Conservation (phyloP, 352 stramenopile genomes). For the Pseudoperonospora humuli region DNA sequence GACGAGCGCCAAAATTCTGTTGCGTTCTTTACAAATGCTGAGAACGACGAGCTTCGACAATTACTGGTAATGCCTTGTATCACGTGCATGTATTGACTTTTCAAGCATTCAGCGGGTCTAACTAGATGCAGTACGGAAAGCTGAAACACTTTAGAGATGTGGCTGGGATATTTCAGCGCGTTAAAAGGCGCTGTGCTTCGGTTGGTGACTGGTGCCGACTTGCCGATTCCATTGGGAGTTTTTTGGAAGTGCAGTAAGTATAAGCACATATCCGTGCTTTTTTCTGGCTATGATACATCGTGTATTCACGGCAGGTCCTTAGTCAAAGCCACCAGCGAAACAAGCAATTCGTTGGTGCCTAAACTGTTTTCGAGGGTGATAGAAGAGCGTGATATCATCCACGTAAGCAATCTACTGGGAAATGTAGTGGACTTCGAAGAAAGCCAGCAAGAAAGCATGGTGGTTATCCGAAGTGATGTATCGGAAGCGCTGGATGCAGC, state of each 20-base stretch:
- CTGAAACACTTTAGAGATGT: slow-evolving; percentile 64
- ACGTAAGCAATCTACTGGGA: slow-evolving; percentile 70
- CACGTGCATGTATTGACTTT: neutral
- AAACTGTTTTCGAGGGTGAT: slow-evolving; percentile 26
- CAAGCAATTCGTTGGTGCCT: slow-evolving; percentile 18
- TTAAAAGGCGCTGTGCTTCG: slow-evolving; percentile 57
- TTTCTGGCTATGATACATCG: neutral
- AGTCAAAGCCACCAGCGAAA: slow-evolving; percentile 13
- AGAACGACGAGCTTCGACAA: slow-evolving; percentile 54
- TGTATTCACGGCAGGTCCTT: slow-evolving; percentile 14
- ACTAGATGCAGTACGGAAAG: slow-evolving; percentile 33
- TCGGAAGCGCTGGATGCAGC: slow-evolving; percentile 64
- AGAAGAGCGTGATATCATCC: slow-evolving; percentile 34
- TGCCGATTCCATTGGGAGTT: slow-evolving; percentile 47
- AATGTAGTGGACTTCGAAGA: slow-evolving; percentile 84
- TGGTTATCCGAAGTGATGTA: slow-evolving; percentile 66
- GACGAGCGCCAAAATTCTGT: slow-evolving; percentile 48
- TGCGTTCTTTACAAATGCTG: slow-evolving; percentile 41
- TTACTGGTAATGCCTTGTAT: slow-evolving; percentile 43
- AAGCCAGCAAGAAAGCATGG: slow-evolving; percentile 42
- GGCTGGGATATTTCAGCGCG: slow-evolving; percentile 46
- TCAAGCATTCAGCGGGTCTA: neutral
- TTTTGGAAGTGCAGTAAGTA: slow-evolving; percentile 50
- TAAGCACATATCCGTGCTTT: neutral
- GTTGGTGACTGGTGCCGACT: slow-evolving; percentile 62